Evolutionary conservation across 768 basidiomycete genomes (phyloP), one percentile per base, ranked within the genome.

Genomic region (Mycena vulgaris): DNA sequence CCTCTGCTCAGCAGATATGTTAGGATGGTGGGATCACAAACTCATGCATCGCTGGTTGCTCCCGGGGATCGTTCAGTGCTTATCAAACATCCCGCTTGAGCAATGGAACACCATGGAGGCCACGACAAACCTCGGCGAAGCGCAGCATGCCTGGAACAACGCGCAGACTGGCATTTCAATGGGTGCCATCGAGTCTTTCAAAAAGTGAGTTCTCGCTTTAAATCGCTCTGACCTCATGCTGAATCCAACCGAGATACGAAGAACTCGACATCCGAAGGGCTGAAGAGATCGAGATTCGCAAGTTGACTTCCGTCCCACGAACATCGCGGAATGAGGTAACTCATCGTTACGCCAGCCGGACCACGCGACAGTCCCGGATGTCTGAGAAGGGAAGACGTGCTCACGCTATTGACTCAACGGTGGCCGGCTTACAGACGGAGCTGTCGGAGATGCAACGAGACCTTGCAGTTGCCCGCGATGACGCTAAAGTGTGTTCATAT

Each of bases 11-110:
- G 5, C 19, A 0, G n/a, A 8, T 5, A 37, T 56, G 23, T 48
- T n/a, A 68, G 67, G 58, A 28, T 68, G 67, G 67, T 68, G 67
- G 67, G 39, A 62, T n/a, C n/a, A n/a, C n/a, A n/a, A n/a, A n/a
- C n/a, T n/a, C n/a, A n/a, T n/a, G n/a, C n/a, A n/a, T n/a, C 35
- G 27, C 51, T 68, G 67, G 67, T 31, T 68, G 27, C 67, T 68
- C 21, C 59, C 8, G 4, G 67, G 51, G 25, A 35, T 62, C 53
- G 56, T 68, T 23, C 58, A 55, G 23, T 68, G 67, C 35, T 21
- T 68, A 33, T 62, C 67, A 10, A 37, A 27, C 42, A 62, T 68
- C 52, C 59, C 67, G 28, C 42, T 48, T 23, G 52, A 68, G n/a
- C 33, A 39, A 39, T 68, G 66, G 66, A 51, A 68, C 31, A 33